These are phyloP conservation scores for Penicillium sp. DNA, from an alignment of 2,329 filamentous ascomycete genomes.

Conservation along the genomic window DNA sequence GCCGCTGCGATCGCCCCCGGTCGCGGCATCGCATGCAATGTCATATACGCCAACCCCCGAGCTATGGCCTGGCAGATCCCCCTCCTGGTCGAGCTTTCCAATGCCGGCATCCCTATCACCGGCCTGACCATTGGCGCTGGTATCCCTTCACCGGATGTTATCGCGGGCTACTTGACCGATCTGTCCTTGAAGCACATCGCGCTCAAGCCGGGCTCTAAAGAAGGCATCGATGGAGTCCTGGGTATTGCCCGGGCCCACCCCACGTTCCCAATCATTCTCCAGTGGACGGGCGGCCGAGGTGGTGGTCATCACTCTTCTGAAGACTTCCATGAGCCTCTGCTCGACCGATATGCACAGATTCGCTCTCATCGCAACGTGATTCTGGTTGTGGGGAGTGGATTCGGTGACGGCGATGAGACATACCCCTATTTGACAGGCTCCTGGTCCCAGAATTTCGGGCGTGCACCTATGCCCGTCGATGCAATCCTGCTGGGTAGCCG, in stretches of 20 bases:
- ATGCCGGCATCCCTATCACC: neutral
- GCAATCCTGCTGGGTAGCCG: slow-evolving; percentile 87
- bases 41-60: slow-evolving; percentile 6
- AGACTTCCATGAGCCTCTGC: slow-evolving; percentile 3
- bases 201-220: slow-evolving; percentile 2
- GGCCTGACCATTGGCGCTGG: slow-evolving; percentile 4
- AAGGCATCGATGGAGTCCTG: slow-evolving; percentile 1
- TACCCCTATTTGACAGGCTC: slow-evolving; percentile 88
- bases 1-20: neutral
- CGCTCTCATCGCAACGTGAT: slow-evolving; percentile 61
- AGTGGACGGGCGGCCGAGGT: slow-evolving; percentile 5
- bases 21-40: slow-evolving; percentile 4
- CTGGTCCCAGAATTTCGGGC: slow-evolving; percentile 85
- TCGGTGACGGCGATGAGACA: slow-evolving; percentile 84
- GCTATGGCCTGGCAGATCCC: slow-evolving; percentile 3
- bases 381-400: slow-evolving; percentile 84
- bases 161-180: neutral
- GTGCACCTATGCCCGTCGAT: slow-evolving; percentile 91
- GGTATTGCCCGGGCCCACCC: slow-evolving; percentile 1
- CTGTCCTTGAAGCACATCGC: slow-evolving; percentile 1
- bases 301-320: slow-evolving; percentile 6
- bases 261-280: neutral
- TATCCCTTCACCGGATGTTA: slow-evolving; percentile 1
- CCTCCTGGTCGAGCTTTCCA: neutral
- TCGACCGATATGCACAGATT: neutral